Base-by-base conservation (phyloP, 345 rosid species). In the Mallotus nudiflorus region DNA sequence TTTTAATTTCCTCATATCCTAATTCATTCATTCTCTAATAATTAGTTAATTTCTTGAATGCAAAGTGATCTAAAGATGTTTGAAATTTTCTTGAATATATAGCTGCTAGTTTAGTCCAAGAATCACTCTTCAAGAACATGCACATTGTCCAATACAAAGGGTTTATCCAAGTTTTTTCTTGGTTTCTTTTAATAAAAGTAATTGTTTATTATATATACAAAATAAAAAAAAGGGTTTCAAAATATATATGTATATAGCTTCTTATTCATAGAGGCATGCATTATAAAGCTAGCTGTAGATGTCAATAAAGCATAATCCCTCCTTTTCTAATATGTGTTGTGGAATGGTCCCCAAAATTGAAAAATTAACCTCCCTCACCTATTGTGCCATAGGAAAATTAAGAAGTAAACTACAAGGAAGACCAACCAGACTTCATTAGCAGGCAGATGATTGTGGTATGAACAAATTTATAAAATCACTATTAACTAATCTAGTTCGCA, bases 291-390 rank as follows among this genome's bases (percentile, higher is more conserved):
- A 72, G 61, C 62, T 68, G 71, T 59, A 72, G 73, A 70, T 74
- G 75, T 77, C 69, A 15, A 58, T 63, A 66, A 73, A 67, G 82
- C 65, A 63, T 65, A 68, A 68, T 66, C 78, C 75, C 68, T 77
- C 68, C 65, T 71, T 50, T 31, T 46, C 65, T 51, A 62, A 60
- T 18, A 55, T 57, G 66, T 16, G 35, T 25, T 72, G 61, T n/a
- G n/a, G n/a, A 69, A 71, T 79, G 74, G 81, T 75, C 80, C 77
- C 82, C 49, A 1, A 42, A 42, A 42, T 4, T 27, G 39, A 13
- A 25, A 55, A 33, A 64, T n/a, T 62, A 45, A 46, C 52, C 67
- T 45, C 62, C 58, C 62, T 48, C 51, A 14, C 19, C 37, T 33
- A 33, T 3, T 33, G 37, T 55, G 20, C 37, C 28, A 27, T 28